Evolutionary conservation across 2,329 filamentous ascomycete genomes (phyloP).

Genomic region (Botrytis fragariae): DNA sequence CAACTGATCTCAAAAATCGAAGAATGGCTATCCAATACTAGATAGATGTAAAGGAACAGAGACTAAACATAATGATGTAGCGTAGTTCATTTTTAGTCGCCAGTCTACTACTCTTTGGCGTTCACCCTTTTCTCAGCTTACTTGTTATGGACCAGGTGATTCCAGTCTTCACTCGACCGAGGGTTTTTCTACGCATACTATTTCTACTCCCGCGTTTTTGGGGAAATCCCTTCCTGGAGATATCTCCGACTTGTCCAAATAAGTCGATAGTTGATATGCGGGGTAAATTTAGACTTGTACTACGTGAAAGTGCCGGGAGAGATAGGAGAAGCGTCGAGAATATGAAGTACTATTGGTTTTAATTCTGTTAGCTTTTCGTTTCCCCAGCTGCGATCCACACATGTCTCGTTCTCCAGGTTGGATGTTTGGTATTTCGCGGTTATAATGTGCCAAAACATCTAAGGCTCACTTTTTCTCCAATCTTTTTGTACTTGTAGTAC

Average conservation of each 20-base stretch:
- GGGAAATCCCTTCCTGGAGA: background rate
- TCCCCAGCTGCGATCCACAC: background rate
- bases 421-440: background rate
- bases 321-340: background rate
- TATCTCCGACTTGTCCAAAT: background rate
- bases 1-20: background rate
- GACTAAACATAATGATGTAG: background rate
- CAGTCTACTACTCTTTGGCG: background rate
- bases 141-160: background rate
- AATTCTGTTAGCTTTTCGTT: background rate
- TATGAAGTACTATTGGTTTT: background rate
- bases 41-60: background rate
- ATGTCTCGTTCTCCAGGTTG: background rate
- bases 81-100: background rate
- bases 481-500: background rate
- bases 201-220: background rate
- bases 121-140: background rate
- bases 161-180: background rate
- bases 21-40: background rate
- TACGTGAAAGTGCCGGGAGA: background rate
- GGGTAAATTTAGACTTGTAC: background rate
- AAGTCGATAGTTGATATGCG: background rate
- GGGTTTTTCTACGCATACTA: background rate
- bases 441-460: no score
- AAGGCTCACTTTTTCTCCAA: background rate